Evolutionary conservation across 768 basidiomycete species (phyloP).

Genomic region (Hygrocybe coccinea): DNA sequence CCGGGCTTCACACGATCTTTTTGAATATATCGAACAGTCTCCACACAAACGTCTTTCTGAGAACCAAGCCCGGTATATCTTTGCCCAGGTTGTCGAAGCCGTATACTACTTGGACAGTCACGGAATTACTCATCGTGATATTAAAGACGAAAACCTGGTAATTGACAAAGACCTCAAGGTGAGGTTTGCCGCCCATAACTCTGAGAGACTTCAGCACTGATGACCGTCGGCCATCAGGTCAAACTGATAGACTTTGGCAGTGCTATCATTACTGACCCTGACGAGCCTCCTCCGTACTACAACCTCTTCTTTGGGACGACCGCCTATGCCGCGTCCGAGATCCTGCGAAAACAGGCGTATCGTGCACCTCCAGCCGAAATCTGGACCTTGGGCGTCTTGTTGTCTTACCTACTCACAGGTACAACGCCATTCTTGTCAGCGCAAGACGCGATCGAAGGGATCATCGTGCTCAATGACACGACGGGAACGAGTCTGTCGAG

Average conservation of each 20-base stretch:
- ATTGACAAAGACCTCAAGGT: conserved; percentile 72
- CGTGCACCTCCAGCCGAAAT: conserved; percentile 93
- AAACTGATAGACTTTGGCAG: conserved; percentile 97
- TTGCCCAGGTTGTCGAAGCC: conserved; percentile 82
- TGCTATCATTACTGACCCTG: conserved; percentile 68
- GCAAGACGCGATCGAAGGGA: conserved; percentile 68
- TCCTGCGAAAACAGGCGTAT: conserved; percentile 82
- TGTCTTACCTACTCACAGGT: conserved; percentile 92
- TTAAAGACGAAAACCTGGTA: conserved; percentile 94
- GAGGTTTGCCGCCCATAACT: conserved; percentile 10
- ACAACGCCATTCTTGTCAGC: conserved; percentile 89
- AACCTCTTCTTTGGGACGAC: conserved; percentile 87
- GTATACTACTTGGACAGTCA: conserved; percentile 74
- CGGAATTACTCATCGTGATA: conserved; percentile 90
- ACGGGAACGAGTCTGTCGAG: conserved; percentile 37
- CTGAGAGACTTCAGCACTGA: neutral
- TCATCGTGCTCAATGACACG: conserved; percentile 47
- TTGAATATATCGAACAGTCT: conserved; percentile 91
- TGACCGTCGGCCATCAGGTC: conserved; percentile 44
- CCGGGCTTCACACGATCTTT: conserved; percentile 84
- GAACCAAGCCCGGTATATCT: conserved; percentile 73
- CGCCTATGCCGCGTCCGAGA: conserved; percentile 93
- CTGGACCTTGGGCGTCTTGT: conserved; percentile 92
- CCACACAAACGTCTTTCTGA: conserved; percentile 76
- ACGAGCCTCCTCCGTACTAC: conserved; percentile 60